Evolutionary conservation across 305 asterid species (phyloP).

Genomic region (Fraxinus latifolia): DNA sequence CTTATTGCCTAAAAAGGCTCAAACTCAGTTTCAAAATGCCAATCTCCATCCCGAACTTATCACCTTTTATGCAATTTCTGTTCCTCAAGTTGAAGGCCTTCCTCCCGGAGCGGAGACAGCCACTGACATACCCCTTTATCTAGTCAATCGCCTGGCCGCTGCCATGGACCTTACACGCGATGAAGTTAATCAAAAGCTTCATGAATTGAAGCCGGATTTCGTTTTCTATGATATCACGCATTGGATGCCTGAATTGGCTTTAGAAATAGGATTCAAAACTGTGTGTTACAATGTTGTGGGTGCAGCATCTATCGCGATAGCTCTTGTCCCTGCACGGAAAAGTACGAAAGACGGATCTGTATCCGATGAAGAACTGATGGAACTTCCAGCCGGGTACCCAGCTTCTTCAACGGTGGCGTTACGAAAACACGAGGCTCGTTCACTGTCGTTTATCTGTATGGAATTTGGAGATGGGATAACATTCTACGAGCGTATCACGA

Average conservation of each 20-base stretch:
- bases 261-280: conserved; percentile 50
- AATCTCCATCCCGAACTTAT: conserved; percentile 42
- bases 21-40: conserved; percentile 33
- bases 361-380: conserved; percentile 41
- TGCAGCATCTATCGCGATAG: conserved; percentile 53
- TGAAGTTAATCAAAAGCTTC: conserved; percentile 32
- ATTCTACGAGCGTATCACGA: conserved; percentile 35
- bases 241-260: conserved; percentile 61
- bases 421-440: conserved; percentile 39
- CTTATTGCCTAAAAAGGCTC: conserved; percentile 48
- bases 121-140: conserved; percentile 54
- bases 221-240: conserved; percentile 66
- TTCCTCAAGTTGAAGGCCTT: conserved; percentile 62
- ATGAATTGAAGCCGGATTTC: conserved; percentile 37
- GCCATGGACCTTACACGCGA: conserved; percentile 58
- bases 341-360: conserved; percentile 19
- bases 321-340: conserved; percentile 48
- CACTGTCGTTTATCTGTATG: conserved; percentile 33
- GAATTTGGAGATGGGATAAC: conserved; percentile 38
- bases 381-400: conserved; percentile 51
- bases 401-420: conserved; percentile 48
- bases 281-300: conserved; percentile 54
- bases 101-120: conserved; percentile 71
- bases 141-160: conserved; percentile 40
- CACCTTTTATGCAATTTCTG: conserved; percentile 36